Evolutionary conservation across 23 red algal genomes (phyloP), one percentile per base, ranked within the genome.

Genomic region (Gracilaria domingensis): DNA sequence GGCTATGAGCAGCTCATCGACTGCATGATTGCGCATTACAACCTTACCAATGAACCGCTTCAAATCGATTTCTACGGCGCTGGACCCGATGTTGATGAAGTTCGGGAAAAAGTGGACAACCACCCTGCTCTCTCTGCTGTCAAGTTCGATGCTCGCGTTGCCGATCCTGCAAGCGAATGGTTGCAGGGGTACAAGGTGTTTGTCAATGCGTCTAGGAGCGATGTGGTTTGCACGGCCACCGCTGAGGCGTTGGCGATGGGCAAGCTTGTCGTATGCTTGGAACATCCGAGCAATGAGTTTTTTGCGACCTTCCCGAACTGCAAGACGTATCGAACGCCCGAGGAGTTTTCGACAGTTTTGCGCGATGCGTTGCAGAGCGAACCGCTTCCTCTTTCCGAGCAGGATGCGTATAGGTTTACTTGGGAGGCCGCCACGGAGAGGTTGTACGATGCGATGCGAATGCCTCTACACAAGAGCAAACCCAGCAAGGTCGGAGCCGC

Each of bases 231-330:
- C 77, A 96, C 94, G 20, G 94, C 84, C 20, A 96, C 94, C 2
- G 88, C 89, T 16, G 94, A 96, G 35, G 94, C 94, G 7, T 39
- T 96, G 29, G 86, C 94, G 0, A 96, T 96, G 94, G 94, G 94
- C 23, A 96, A 96, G 61, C 44, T 76, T 12, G 94, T 87, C 40
- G 86, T 96, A 11, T 79, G 89, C 54, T 56, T 82, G 4, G 82
- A 85, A 32, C 94, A 96, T 82, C 94, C 88, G 37, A 92, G 82
- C 57, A 96, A 96, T 61, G 78, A 92, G 37, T 96, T 90, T 71
- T 96, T 96, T 80, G 28, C 72, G 8, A 62, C 82, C 20, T 96
- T 96, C 59, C 62, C 86, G 32, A 96, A 96, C 70, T 86, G 81
- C 64, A 86, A 44, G 17, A 72, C 81, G 4, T 96, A 86, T 70